Evolutionary conservation across 2,329 filamentous ascomycete genomes (phyloP), one percentile per base, ranked within the genome.

Genomic region (Fonsecaea erecta): DNA sequence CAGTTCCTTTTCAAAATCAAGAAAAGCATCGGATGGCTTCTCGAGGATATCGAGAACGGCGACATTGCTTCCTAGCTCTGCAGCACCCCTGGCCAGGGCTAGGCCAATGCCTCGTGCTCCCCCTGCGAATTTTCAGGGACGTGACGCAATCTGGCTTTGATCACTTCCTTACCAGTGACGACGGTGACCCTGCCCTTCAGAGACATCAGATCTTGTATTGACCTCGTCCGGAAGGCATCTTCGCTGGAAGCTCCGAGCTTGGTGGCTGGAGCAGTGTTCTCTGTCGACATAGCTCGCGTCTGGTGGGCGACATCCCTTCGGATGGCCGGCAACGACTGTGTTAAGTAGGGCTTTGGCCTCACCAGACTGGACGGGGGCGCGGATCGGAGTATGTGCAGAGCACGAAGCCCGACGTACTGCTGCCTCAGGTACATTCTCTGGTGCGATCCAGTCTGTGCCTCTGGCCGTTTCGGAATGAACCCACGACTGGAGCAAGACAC

Each of bases 171-270:
- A 64, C 80, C 80, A 18, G 82, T 83, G 9, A 84, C 74, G 1
- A 83, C 74, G 12, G 80, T 77, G 2, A 78, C 77, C 65, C 77
- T 78, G 71, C 81, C 81, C 56, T 80, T 79, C 28, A 82, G 80
- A 64, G 80, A 81, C 53, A 84, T 74, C 21, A 79, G 75, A 60
- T 78, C 76, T n/a, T 62, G 65, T 26, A 67, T 62, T 8, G 61
- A 52, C 28, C 32, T 56, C 16, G 48, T 21, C n/a, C 52, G 56
- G 14, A 40, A 67, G 26, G 51, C 32, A 48, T 60, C 56, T 21
- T 67, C 61, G 40, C 30, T 62, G 12, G 48, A 43, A 4, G 60
- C 55, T 46, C 30, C 61, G 11, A 54, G 30, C 12, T 55, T 28
- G 21, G 55, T 32, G 30, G 28, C 35, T 18, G 53, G 60, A 1